Evolutionary conservation across 2,329 filamentous ascomycete species (phyloP), one percentile per base, ranked within the genome.

Genomic region (Trichoderma asperellum): DNA sequence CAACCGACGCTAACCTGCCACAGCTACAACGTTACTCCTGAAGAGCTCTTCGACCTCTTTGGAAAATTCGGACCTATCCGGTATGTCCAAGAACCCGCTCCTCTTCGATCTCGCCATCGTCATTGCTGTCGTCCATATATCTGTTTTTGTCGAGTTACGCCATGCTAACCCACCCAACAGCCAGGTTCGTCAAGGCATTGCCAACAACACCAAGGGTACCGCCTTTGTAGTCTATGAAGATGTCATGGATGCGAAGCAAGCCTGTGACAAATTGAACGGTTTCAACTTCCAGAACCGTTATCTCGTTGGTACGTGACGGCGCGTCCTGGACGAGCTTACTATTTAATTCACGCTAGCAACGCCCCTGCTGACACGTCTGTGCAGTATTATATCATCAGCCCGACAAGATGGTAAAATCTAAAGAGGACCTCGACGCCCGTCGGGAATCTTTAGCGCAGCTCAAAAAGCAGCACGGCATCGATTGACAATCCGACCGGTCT

Each of bases 201-300:
- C 95, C 76, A 94, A 91, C 84, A 95, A 96, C 82, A 97, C 96
- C 78, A 99, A 98, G 83, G 96, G 96, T 80, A 99, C 96, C 66
- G 96, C 95, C 75, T 99, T 97, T 83, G 96, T 99, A 76, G 96
- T 99, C 83, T 99, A 97, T 87, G 96, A 98, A 83, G 96, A 99
- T 87, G 95, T 98, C 75, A 92, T 96, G 88, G 96, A 99, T 87
- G 94, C 96, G 75, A 99, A 99, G 86, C 91, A 94, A 83, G 96
- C 96, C 79, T 98, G 96, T 87, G 96, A 99, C 86, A 97, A 98
- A 86, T 87, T 99, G 81, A 99, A 99, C 86, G 96, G 96, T 80
- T 99, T 97, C 90, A 99, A 99, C 86, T 99, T 99, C 83, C 96
- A 99, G 86, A 97, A 95, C 84, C 92, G 96, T 81, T 99, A 99